These are phyloP conservation scores for Diaporthe ilicicola DNA, from an alignment of 2,329 filamentous ascomycete species.

Conservation along the genomic window DNA sequence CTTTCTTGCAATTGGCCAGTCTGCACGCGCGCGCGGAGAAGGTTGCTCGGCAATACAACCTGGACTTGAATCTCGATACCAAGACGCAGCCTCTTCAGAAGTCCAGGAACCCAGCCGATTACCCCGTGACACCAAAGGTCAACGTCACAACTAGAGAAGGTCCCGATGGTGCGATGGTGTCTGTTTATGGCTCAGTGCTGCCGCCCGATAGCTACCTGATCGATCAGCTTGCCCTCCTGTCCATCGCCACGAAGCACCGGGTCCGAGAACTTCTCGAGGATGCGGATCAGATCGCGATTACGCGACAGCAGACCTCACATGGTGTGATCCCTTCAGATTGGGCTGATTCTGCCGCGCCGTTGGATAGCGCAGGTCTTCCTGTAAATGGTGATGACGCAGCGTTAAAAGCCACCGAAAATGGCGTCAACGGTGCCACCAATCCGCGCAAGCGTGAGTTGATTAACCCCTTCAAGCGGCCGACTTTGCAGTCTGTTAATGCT, in stretches of 20 bases:
- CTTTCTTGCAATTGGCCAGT: conserved; percentile 75
- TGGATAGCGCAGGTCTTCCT: conserved; percentile 49
- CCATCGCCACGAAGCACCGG: conserved; percentile 83
- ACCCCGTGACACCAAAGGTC: conserved; percentile 57
- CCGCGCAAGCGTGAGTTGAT: conserved; percentile 66
- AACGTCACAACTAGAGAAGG: conserved; percentile 64
- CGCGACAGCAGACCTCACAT: conserved; percentile 80
- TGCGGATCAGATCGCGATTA: conserved; percentile 73
- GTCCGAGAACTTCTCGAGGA: conserved; percentile 81
- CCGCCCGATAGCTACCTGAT: conserved; percentile 79
- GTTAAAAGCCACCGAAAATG: conserved; percentile 52
- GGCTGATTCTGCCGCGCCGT: conserved; percentile 71
- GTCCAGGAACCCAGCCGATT: conserved; percentile 58
- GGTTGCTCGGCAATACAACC: conserved; percentile 65
- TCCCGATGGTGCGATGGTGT: conserved; percentile 68
- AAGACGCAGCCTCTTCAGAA: conserved; percentile 59
- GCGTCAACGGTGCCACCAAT: conserved; percentile 62
- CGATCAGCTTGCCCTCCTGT: conserved; percentile 84
- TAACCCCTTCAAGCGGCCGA: conserved; percentile 13
- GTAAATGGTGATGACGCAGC: conserved; percentile 39
- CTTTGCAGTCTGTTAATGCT: conserved; percentile 22
- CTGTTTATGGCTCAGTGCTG: conserved; percentile 73
- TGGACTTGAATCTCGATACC: conserved; percentile 63
- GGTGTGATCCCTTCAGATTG: conserved; percentile 82
- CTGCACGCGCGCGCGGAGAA: conserved; percentile 66